A percentile compares a stretch with the other conserved stretches of the same genome.
Evolutionary conservation across 192 early-diverging fungal species (phyloP).

Genomic region (Umbelopsis ramanniana): DNA sequence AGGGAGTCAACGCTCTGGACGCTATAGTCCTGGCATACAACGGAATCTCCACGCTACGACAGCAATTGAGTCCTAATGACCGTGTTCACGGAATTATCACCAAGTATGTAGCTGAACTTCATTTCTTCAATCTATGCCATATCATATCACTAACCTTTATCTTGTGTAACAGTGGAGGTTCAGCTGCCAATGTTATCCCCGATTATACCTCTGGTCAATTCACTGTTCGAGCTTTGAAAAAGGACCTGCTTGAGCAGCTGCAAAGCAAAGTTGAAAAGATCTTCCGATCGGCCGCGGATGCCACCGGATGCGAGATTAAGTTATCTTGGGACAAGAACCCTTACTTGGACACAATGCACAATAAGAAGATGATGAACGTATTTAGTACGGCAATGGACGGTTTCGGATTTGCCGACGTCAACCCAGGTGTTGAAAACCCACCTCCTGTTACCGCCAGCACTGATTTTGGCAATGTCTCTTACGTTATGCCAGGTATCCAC

Average conservation of each 20-base stretch:
- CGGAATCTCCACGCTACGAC: conserved; percentile 60
- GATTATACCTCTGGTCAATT: conserved; percentile 57
- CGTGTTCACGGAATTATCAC: conserved; percentile 24
- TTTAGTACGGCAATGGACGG: conserved; percentile 26
- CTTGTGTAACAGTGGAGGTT: conserved; percentile 21
- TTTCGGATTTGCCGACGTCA: conserved; percentile 26
- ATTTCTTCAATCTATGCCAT: background rate
- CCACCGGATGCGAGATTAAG: conserved; percentile 63
- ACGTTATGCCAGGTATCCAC: background rate
- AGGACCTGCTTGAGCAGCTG: conserved; percentile 47
- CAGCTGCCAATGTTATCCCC: conserved; percentile 53
- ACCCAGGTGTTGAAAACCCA: conserved; percentile 25
- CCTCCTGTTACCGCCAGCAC: conserved; percentile 5
- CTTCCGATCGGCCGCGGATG: conserved; percentile 59
- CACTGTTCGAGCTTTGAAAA: conserved; percentile 54
- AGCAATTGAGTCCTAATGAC: conserved; percentile 63
- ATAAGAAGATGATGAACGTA: conserved; percentile 41
- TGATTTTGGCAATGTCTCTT: conserved; percentile 11
- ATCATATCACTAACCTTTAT: background rate
- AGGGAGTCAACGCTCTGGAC: conserved; percentile 75
- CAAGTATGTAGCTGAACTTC: background rate
- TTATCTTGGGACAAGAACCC: conserved; percentile 43
- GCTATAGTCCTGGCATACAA: conserved; percentile 65
- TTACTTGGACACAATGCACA: conserved; percentile 62
- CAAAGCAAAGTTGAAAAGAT: conserved; percentile 44